Conservation (phyloP, 179 eudicot genomes). For the Silene noctiflora region DNA sequence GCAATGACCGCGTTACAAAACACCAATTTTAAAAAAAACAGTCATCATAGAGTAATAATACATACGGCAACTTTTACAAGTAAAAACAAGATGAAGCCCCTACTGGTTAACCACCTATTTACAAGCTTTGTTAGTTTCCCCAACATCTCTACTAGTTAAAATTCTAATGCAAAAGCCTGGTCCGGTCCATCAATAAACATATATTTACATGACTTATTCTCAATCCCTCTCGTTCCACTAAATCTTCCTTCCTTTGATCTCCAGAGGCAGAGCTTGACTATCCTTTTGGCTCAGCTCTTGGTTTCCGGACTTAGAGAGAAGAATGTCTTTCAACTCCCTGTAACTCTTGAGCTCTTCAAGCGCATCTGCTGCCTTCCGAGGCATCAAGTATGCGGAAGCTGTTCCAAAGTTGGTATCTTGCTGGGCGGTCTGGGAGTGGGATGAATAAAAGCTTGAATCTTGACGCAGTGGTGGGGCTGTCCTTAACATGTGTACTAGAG, state of each 20-base stretch:
- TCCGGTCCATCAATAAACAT: conserved; percentile 5
- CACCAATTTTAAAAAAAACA: too few species aligned
- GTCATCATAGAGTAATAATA: too few species aligned
- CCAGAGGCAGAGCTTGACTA: conserved; percentile 14
- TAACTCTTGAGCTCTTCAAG: conserved; percentile 77
- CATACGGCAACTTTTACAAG: neutral
- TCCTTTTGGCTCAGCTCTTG: conserved; percentile 12
- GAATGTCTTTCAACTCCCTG: conserved; percentile 59
- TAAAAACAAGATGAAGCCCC: too few species aligned
- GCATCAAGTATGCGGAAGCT: conserved; percentile 48
- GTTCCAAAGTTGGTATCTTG: conserved; percentile 39
- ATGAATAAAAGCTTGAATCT: conserved; percentile 62
- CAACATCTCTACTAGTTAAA: conserved; percentile 17
- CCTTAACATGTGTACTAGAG: conserved; percentile 75
- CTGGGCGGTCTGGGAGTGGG: conserved; percentile 44
- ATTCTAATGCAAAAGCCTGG: neutral
- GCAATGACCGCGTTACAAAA: too few species aligned
- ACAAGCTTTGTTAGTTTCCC: conserved; percentile 31
- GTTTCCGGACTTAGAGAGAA: conserved; percentile 65
- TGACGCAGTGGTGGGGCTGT: conserved; percentile 87
- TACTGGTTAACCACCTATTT: conserved; percentile 22
- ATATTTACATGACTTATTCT: neutral
- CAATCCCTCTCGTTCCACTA: neutral
- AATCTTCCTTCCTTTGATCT: conserved; percentile 27
- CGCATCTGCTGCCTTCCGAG: conserved; percentile 77